These are phyloP conservation scores for Macrocystidia cucumis DNA, from an alignment of 1,284 basidiomycete species.

Conservation along the genomic window DNA sequence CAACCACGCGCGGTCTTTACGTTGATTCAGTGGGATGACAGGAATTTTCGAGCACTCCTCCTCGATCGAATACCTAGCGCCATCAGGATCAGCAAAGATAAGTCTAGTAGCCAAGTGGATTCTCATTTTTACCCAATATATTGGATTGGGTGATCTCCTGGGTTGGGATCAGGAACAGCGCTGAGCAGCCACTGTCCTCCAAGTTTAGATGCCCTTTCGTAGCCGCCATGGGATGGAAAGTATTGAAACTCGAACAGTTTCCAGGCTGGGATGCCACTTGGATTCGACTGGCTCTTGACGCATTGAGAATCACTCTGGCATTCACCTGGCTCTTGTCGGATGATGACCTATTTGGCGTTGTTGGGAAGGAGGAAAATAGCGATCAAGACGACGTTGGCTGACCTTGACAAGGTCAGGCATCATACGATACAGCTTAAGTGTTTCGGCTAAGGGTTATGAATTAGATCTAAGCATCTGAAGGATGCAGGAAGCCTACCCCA, in stretches of 20 bases:
- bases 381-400: neutral
- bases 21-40: constrained; percentile 12
- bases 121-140: constrained; percentile 18
- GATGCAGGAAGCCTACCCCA: constrained; percentile 11
- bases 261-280: constrained; percentile 19
- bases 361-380: no score
- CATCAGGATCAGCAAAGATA: neutral
- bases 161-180: constrained; percentile 13
- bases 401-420: constrained; percentile 19
- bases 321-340: constrained; percentile 15
- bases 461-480: neutral
- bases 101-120: no score
- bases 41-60: constrained; percentile 12
- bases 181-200: constrained; percentile 18
- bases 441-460: constrained; percentile 13
- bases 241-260: constrained; percentile 20
- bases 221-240: constrained; percentile 9
- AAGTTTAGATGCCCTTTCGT: constrained; percentile 10
- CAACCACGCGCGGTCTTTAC: constrained; percentile 14
- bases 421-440: constrained; percentile 15
- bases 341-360: constrained; percentile 12
- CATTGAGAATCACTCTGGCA: constrained; percentile 16
- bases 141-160: constrained; percentile 13
- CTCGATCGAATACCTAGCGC: constrained; percentile 16
- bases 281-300: constrained; percentile 16